Evolutionary conservation across 2,329 filamentous ascomycete genomes (phyloP), one percentile per base, ranked within the genome.

Genomic region (Sporothrix mexicana): DNA sequence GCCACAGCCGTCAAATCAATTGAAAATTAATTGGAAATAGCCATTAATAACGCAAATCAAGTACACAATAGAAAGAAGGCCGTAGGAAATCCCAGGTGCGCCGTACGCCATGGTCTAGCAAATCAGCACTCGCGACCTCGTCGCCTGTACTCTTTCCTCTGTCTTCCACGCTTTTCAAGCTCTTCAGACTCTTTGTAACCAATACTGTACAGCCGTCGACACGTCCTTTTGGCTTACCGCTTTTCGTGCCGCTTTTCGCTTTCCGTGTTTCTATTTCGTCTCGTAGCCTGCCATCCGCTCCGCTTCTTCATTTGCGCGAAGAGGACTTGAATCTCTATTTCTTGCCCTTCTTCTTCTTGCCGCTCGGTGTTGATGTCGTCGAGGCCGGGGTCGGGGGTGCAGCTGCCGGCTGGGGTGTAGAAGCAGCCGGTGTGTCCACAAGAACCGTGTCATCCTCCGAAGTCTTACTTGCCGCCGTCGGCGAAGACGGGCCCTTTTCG

Each of bases 391-490:
- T 53, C 49, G 70, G 43, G 2, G n/a, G 15, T 10, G 79, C 23
- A 10, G 66, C 20, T 30, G 64, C 51, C 17, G 62, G n/a, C 17
- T 36, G 30, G 3, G 30, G 30, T 36, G 30, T 36, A 36, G 55
- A 17, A 25, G 68, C 51, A n/a, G 81, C 85, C 77, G 81, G 81
- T 53, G 82, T 82, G 78, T 96, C 93, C 67, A 97, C 93, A 75
- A 97, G 83, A 30, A 97, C 92, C 20, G 90, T 89, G 79, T 95
- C 92, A 74, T 94, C 92, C 73, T 94, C 92, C 79, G 90, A 91
- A 55, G 80, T 81, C 79, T 79, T 25, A 81, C 59, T 68, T 13
- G 70, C n/a, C 3, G 30, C 69, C 13, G 62, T 30, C 53, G 70
- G 61, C 61, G 61, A 69, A 5, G 69, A 30, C 12, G 68, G 53